Conservation (phyloP, 352 stramenopile genomes). For the Thraustochytrium striatum region DNA sequence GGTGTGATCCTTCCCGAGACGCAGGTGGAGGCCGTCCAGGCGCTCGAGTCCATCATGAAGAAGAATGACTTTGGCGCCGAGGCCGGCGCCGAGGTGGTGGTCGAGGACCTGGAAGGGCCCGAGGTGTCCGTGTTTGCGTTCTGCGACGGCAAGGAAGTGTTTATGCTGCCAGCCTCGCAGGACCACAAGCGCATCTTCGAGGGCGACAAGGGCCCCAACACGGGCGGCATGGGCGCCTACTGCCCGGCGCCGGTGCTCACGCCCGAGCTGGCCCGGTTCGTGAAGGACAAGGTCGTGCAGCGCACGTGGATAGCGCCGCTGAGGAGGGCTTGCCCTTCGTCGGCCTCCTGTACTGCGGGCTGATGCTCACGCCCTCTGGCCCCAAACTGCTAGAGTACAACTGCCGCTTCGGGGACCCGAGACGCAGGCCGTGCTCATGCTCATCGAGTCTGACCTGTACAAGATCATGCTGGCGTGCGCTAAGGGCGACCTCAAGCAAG, state of each 20-base stretch:
- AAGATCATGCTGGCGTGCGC: conserved; percentile 94
- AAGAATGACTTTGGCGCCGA: conserved; percentile 87
- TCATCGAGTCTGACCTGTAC: conserved; percentile 93
- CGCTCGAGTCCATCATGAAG: conserved; percentile 94
- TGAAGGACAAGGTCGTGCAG: conserved; percentile 63
- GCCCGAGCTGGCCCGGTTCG: conserved; percentile 52
- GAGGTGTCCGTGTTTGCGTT: conserved; percentile 97
- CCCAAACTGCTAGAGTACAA: conserved; percentile 99
- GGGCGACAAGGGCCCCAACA: conserved; percentile 95
- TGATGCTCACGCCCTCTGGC: conserved; percentile 86
- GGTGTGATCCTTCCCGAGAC: conserved; percentile 92
- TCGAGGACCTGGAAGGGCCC: conserved; percentile 92
- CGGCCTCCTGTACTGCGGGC: conserved; percentile 95
- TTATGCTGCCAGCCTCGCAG: conserved; percentile 92
- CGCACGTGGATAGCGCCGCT: conserved; percentile 78
- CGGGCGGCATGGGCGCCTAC: conserved; percentile 98
- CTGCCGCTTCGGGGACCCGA: conserved; percentile 98
- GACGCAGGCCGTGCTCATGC: conserved; percentile 94
- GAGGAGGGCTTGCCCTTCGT: conserved; percentile 95
- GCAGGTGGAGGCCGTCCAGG: conserved; percentile 82
- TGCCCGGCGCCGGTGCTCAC: conserved; percentile 91
- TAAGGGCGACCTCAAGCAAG: conserved; percentile 75
- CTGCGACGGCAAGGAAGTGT: conserved; percentile 88
- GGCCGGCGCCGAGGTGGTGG: conserved; percentile 89
- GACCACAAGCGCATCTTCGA: conserved; percentile 99